These are phyloP conservation scores for Lentinula edodes DNA, from an alignment of 768 basidiomycete species.

Conservation along the genomic window DNA sequence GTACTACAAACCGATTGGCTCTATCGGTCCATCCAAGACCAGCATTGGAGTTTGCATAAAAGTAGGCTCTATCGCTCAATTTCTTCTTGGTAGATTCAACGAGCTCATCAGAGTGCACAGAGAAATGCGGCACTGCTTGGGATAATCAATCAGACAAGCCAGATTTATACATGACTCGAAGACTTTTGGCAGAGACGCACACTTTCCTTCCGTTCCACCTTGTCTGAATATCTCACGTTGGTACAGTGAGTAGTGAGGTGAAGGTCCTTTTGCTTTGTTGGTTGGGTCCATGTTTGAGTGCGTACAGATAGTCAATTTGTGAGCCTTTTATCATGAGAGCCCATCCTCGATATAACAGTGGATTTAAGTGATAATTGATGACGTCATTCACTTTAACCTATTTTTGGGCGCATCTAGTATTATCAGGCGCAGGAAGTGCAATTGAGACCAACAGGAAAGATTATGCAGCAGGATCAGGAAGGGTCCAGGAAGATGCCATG, in stretches of 20 bases:
- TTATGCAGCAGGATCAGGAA: too few species aligned
- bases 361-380: neutral
- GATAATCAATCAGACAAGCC: too few species aligned
- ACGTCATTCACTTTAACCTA: neutral
- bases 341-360: neutral
- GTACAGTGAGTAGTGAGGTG: constrained; percentile 46
- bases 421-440: too few species aligned
- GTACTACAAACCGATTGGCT: constrained; percentile 34
- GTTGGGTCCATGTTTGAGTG: constrained; percentile 35
- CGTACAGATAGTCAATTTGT: neutral
- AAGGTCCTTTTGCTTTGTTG: constrained; percentile 39
- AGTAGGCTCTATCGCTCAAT: constrained; percentile 40
- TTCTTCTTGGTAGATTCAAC: constrained; percentile 34
- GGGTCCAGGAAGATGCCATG: too few species aligned
- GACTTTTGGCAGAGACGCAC: constrained; percentile 17
- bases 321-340: neutral
- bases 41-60: constrained; percentile 49
- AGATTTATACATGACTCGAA: too few species aligned
- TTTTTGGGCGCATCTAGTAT: too few species aligned
- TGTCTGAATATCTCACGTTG: constrained; percentile 42
- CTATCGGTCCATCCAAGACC: constrained; percentile 47
- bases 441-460: too few species aligned
- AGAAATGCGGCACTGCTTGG: constrained; percentile 1
- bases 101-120: constrained; percentile 27
- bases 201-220: constrained; percentile 29